These are phyloP conservation scores for Nicotiana tabacum DNA, from an alignment of 257 asterid genomes.

Conservation along the genomic window DNA sequence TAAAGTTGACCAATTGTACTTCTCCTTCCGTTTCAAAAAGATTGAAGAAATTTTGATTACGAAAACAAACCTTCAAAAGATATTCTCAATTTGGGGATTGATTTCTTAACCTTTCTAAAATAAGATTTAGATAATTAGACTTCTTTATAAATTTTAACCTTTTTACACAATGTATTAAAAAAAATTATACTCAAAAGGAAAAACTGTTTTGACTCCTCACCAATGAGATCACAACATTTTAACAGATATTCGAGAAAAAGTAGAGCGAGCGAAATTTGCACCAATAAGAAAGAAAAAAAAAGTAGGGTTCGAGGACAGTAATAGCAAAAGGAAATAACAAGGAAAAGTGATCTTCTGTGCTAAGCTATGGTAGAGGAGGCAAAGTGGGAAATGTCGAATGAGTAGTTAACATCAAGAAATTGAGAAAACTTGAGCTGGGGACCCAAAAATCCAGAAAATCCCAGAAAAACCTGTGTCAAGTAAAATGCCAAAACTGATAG, in stretches of 20 bases:
- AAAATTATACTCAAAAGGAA: background rate
- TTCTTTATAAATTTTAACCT: background rate
- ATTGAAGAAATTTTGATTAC: background rate
- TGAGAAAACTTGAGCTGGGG: background rate
- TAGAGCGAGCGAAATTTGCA: background rate
- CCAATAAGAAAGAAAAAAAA: background rate
- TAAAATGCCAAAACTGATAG: background rate
- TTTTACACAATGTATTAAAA: background rate
- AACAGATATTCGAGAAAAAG: background rate
- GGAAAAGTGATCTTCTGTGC: background rate
- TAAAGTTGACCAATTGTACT: background rate
- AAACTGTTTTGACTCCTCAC: background rate
- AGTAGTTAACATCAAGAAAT: constrained; percentile 4
- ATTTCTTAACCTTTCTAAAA: background rate
- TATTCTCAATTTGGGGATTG: background rate
- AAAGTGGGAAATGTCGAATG: background rate
- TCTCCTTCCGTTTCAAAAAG: background rate
- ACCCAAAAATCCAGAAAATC: background rate
- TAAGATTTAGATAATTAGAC: background rate
- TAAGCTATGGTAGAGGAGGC: background rate
- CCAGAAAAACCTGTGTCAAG: background rate
- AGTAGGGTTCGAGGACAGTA: background rate
- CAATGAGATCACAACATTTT: background rate
- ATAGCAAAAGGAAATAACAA: background rate
- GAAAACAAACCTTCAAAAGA: background rate